These are phyloP conservation scores for Aspergillus incahuasiensis DNA, from an alignment of 495 filamentous ascomycete genomes.

Conservation along the genomic window DNA sequence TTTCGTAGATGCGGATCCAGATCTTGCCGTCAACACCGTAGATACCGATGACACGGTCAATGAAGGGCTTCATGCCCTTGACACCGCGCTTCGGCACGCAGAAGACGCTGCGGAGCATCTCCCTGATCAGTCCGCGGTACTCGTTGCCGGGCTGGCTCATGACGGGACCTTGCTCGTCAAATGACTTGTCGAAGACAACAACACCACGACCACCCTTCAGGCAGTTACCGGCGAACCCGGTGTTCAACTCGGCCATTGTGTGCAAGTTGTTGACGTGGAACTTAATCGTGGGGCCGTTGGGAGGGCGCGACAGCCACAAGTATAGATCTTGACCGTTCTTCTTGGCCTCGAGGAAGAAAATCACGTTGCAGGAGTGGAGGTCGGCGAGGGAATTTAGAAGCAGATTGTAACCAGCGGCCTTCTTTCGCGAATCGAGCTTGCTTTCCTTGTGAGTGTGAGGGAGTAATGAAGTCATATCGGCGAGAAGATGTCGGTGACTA, in stretches of 20 bases:
- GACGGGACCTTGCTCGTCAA: slow-evolving; percentile 60
- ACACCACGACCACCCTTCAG: slow-evolving; percentile 93
- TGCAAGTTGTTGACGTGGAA: slow-evolving; percentile 62
- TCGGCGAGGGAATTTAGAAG: slow-evolving; percentile 95
- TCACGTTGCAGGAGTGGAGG: slow-evolving; percentile 97
- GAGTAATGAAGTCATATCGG: slow-evolving; percentile 82
- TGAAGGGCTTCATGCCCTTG: slow-evolving; percentile 88
- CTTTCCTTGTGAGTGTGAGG: slow-evolving; percentile 91
- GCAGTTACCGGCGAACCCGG: slow-evolving; percentile 93
- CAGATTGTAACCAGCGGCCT: slow-evolving; percentile 61
- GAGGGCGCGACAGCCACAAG: slow-evolving; percentile 87
- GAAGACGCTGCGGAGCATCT: slow-evolving; percentile 87
- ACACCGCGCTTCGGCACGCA: slow-evolving; percentile 79
- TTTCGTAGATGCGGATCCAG: slow-evolving; percentile 94
- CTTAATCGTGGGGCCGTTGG: slow-evolving; percentile 93
- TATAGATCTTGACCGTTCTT: slow-evolving; percentile 89
- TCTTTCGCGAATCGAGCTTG: slow-evolving; percentile 94
- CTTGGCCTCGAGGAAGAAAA: slow-evolving; percentile 92
- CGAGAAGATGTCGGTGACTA: slow-evolving; percentile 88
- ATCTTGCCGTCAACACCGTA: slow-evolving; percentile 92
- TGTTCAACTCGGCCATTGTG: slow-evolving; percentile 82
- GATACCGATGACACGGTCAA: slow-evolving; percentile 92
- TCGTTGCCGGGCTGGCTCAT: slow-evolving; percentile 40
- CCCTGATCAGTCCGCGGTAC: slow-evolving; percentile 47
- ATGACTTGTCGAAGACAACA: slow-evolving; percentile 82